Conservation (phyloP, 1,139 yeast species). For the Zygoascus sp. region DNA sequence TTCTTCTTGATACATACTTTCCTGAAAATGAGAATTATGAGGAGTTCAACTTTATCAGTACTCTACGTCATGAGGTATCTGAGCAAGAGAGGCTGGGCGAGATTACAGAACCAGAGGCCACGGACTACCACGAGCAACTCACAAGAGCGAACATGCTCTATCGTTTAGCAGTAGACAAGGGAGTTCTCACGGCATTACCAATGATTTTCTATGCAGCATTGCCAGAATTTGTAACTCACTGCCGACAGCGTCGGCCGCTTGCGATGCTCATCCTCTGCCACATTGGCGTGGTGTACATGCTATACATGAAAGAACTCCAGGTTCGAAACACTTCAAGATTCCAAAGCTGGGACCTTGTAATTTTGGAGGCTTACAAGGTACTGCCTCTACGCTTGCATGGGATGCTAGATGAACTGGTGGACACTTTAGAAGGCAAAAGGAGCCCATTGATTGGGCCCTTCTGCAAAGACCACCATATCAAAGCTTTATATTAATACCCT, state of each 20-base stretch:
- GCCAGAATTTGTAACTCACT: background rate
- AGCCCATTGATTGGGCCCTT: conserved; percentile 1
- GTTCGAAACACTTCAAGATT: background rate
- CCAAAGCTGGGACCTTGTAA: background rate
- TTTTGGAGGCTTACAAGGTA: conserved; percentile 2
- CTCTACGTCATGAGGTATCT: background rate
- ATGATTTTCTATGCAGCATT: background rate
- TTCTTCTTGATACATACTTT: background rate
- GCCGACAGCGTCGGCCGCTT: conserved; percentile 4
- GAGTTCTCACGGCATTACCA: conserved; percentile 1
- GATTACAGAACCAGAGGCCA: conserved; percentile 4
- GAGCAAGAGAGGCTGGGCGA: background rate
- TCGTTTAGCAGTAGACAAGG: background rate
- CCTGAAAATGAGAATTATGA: background rate
- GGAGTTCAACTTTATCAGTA: background rate
- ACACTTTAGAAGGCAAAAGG: background rate
- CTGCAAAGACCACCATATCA: background rate
- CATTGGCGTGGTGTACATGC: background rate
- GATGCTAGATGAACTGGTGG: conserved; percentile 1
- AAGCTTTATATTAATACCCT: background rate
- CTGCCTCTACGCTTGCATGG: conserved; percentile 5
- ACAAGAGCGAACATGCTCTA: background rate
- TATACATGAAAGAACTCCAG: background rate
- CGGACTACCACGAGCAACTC: background rate
- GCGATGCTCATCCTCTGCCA: conserved; percentile 4